These are phyloP conservation scores for Yamagishiella unicocca DNA, from an alignment of 139 green algal genomes.

Conservation along the genomic window DNA sequence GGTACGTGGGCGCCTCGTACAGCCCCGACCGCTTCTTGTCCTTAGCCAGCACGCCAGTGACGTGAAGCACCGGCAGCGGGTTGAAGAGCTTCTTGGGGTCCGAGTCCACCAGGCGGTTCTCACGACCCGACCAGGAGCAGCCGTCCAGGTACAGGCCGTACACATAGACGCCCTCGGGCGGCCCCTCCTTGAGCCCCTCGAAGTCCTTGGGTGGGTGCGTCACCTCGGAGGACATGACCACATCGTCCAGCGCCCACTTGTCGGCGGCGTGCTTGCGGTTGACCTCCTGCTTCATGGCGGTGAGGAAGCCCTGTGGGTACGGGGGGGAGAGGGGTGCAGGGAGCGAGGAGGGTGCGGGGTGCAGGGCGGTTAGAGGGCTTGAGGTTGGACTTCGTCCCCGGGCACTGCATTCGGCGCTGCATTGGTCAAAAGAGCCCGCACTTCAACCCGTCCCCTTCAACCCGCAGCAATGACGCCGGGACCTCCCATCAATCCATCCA, in stretches of 20 bases:
- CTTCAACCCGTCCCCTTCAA: no score
- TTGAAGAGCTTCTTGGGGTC: constrained; percentile 95
- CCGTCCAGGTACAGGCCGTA: constrained; percentile 96
- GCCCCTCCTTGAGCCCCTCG: constrained; percentile 85
- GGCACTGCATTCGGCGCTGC: no score
- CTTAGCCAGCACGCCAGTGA: constrained; percentile 87
- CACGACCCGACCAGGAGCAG: constrained; percentile 87
- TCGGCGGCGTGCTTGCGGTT: constrained; percentile 89
- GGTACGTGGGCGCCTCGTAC: constrained; percentile 89
- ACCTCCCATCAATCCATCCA: no score
- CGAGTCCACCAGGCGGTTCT: constrained; percentile 88
- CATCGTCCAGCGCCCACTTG: constrained; percentile 96
- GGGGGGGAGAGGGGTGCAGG: background rate
- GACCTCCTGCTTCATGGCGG: constrained; percentile 95
- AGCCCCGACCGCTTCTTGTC: constrained; percentile 81
- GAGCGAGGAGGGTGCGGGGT: no score
- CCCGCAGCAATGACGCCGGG: no score
- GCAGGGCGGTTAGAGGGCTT: background rate
- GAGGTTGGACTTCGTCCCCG: background rate
- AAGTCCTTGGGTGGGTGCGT: constrained; percentile 89
- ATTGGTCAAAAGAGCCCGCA: no score
- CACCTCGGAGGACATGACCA: constrained; percentile 92
- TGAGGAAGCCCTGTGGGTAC: constrained; percentile 88
- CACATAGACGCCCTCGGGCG: constrained; percentile 92
- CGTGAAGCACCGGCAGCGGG: constrained; percentile 89